These are phyloP conservation scores for Metarhizium robertsii DNA, from an alignment of 2,329 filamentous ascomycete genomes.

Conservation along the genomic window DNA sequence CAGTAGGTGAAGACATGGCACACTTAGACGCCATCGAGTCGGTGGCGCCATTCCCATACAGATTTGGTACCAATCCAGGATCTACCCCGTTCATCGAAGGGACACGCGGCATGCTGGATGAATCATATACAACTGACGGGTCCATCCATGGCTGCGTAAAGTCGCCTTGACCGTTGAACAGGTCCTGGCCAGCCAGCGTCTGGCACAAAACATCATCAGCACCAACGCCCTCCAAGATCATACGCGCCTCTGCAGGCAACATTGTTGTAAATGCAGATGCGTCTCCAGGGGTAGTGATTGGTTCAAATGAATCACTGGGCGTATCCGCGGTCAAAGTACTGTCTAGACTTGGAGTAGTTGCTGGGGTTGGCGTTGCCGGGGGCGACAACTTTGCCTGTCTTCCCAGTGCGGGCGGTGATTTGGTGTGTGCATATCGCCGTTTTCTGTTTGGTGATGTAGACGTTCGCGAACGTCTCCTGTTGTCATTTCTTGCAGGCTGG, in stretches of 20 bases:
- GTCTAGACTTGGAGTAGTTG: background rate
- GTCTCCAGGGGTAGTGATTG: slow-evolving; percentile 2
- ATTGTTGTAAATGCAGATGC: slow-evolving; percentile 32
- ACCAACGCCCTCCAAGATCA: slow-evolving; percentile 25
- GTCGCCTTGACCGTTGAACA: background rate
- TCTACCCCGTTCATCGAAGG: background rate
- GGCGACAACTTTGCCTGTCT: background rate
- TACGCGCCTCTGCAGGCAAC: slow-evolving; percentile 31
- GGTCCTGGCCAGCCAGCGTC: slow-evolving; percentile 10
- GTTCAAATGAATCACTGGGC: slow-evolving; percentile 9
- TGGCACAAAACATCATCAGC: slow-evolving; percentile 16
- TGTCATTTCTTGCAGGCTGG: background rate
- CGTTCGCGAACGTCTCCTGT: background rate
- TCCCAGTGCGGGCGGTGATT: background rate
- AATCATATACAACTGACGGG: background rate
- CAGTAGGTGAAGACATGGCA: background rate
- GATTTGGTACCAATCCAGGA: slow-evolving; percentile 1
- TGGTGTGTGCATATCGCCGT: background rate
- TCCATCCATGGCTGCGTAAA: background rate
- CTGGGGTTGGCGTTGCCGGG: background rate
- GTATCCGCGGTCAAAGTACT: slow-evolving; percentile 12
- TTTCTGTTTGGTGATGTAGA: background rate
- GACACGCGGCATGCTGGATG: slow-evolving; percentile 1
- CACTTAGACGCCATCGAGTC: slow-evolving; percentile 3
- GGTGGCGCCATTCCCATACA: background rate